These are phyloP conservation scores for Gossypium laxum DNA, from an alignment of 441 rosid genomes.

Conservation along the genomic window DNA sequence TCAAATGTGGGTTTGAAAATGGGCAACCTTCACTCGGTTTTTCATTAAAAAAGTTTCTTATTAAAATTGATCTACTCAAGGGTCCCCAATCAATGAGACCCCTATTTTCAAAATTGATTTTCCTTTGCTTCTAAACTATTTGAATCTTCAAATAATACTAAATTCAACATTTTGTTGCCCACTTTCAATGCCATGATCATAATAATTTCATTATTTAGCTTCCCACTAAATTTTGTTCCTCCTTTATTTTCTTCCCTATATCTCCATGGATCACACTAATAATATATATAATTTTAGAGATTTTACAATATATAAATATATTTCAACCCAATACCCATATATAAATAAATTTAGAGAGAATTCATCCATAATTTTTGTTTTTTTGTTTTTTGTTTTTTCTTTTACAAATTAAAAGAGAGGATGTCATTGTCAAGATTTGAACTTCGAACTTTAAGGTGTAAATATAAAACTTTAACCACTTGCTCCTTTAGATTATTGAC, in stretches of 20 bases:
- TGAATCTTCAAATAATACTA: constrained; percentile 9
- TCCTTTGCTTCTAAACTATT: background rate
- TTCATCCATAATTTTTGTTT: too few species aligned
- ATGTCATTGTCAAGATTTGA: too few species aligned
- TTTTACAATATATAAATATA: too few species aligned
- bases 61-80: too few species aligned
- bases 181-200: constrained; percentile 18
- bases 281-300: background rate
- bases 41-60: background rate
- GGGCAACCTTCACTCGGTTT: background rate
- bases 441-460: too few species aligned
- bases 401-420: too few species aligned
- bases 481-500: too few species aligned
- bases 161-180: constrained; percentile 18
- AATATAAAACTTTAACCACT: too few species aligned
- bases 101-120: background rate
- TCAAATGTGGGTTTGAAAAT: background rate
- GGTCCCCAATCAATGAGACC: background rate
- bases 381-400: too few species aligned
- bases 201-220: constrained; percentile 14
- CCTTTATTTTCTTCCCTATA: background rate
- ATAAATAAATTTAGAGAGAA: too few species aligned
- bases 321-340: too few species aligned
- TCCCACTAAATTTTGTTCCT: background rate
- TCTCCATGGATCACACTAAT: background rate